A percentile compares a stretch with the other conserved stretches of the same genome.
Evolutionary conservation across 2,329 filamentous ascomycete genomes (phyloP).

Genomic region (Alternaria consortialis): DNA sequence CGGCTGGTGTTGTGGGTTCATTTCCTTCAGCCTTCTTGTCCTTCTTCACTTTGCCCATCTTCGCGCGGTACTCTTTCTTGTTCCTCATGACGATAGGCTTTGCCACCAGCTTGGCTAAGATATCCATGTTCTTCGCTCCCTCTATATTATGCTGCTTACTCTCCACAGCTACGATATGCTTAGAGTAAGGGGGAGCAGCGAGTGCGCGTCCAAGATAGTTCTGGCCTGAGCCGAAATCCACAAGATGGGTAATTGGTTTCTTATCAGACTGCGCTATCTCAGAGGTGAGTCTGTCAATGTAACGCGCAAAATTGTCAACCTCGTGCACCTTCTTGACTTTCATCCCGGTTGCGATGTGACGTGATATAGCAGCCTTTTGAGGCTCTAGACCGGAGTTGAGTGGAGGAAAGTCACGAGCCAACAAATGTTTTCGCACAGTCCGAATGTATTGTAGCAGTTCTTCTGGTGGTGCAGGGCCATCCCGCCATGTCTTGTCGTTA

Average conservation of each 20-base stretch:
- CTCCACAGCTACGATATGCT: slow-evolving; percentile 89
- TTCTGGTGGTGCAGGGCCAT: slow-evolving; percentile 56
- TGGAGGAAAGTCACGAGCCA: slow-evolving; percentile 68
- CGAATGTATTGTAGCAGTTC: slow-evolving; percentile 76
- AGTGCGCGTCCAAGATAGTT: slow-evolving; percentile 93
- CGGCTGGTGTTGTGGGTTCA: slow-evolving; percentile 14
- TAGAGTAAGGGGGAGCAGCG: slow-evolving; percentile 84
- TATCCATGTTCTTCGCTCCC: slow-evolving; percentile 83
- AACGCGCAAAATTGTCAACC: slow-evolving; percentile 88
- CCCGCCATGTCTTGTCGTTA: slow-evolving; percentile 50
- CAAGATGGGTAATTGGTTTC: slow-evolving; percentile 77
- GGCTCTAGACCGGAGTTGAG: slow-evolving; percentile 29
- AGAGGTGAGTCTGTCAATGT: slow-evolving; percentile 73
- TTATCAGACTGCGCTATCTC: slow-evolving; percentile 54
- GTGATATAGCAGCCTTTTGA: slow-evolving; percentile 68
- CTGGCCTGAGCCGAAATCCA: slow-evolving; percentile 96
- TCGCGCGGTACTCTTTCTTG: slow-evolving; percentile 76
- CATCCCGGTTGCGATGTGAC: slow-evolving; percentile 86
- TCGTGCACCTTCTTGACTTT: slow-evolving; percentile 96
- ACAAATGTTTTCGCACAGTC: slow-evolving; percentile 73
- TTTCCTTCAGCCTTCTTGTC: slow-evolving; percentile 42
- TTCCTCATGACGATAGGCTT: slow-evolving; percentile 79
- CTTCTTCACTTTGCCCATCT: slow-evolving; percentile 54
- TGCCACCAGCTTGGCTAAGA: slow-evolving; percentile 78
- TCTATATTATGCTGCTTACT: slow-evolving; percentile 85